Evolutionary conservation across 164 flowering plant species (phyloP).

Genomic region (Sextonia rubra): DNA sequence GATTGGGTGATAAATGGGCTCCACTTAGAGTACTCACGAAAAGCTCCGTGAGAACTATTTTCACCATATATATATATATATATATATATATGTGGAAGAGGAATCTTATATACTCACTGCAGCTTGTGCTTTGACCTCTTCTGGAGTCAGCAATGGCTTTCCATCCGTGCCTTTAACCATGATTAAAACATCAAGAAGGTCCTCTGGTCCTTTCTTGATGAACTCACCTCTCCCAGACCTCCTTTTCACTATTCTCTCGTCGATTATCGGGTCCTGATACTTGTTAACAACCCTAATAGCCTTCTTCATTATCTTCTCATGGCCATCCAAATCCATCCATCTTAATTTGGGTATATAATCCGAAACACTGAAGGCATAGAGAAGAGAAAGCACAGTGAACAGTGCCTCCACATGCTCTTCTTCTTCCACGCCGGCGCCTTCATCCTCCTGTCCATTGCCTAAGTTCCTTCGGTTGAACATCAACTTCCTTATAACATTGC

Average conservation of each 20-base stretch:
- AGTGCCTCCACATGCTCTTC: conserved; percentile 20
- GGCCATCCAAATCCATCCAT: conserved; percentile 40
- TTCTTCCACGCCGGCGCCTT: conserved; percentile 26
- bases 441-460: conserved; percentile 20
- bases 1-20: no score
- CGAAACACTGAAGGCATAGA: conserved; percentile 23
- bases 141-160: conserved; percentile 21
- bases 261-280: conserved; percentile 30
- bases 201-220: conserved; percentile 16
- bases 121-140: conserved; percentile 32
- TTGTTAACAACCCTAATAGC: conserved; percentile 17
- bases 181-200: conserved; percentile 29
- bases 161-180: conserved; percentile 15
- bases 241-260: conserved; percentile 29
- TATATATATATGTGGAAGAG: no score
- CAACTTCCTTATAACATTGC: conserved; percentile 25
- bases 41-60: no score
- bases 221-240: conserved; percentile 1
- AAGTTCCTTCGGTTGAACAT: conserved; percentile 26
- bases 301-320: conserved; percentile 26
- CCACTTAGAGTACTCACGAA: no score
- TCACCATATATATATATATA: no score
- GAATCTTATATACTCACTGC: conserved; percentile 16
- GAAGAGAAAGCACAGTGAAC: conserved; percentile 17
- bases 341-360: conserved; percentile 29